Conservation (phyloP, 2,329 filamentous ascomycete species). For the Cercospora beticola region DNA sequence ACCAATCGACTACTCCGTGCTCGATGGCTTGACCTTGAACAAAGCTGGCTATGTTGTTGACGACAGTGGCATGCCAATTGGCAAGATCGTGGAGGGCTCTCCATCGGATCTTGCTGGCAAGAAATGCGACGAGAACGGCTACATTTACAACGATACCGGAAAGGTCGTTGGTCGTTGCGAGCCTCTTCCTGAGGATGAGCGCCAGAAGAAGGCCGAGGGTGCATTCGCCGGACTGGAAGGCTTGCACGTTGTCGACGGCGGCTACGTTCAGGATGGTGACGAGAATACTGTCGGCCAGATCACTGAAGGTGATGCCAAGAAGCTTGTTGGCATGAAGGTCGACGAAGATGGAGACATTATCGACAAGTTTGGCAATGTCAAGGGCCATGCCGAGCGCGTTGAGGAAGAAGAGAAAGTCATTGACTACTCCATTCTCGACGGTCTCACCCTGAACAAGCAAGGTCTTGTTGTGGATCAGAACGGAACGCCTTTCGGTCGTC, state of each 20-base stretch:
- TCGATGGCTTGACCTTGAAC: constrained; percentile 64
- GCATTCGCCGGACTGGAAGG: constrained; percentile 67
- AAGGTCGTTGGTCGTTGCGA: constrained; percentile 59
- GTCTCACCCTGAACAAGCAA: constrained; percentile 58
- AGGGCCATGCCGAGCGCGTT: constrained; percentile 60
- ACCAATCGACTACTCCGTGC: constrained; percentile 56
- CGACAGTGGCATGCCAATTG: constrained; percentile 55
- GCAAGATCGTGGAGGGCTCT: constrained; percentile 57
- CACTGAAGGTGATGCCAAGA: constrained; percentile 59
- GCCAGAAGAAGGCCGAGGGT: constrained; percentile 59
- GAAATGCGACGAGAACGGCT: constrained; percentile 56
- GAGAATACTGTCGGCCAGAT: constrained; percentile 63
- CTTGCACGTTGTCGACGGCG: constrained; percentile 66
- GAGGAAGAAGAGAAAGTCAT: constrained; percentile 42
- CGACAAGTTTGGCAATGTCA: constrained; percentile 61
- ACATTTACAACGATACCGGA: constrained; percentile 57
- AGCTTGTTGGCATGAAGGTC: constrained; percentile 58
- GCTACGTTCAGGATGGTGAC: constrained; percentile 73
- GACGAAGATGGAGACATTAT: constrained; percentile 64
- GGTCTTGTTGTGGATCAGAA: constrained; percentile 56
- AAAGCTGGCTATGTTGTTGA: constrained; percentile 61
- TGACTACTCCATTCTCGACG: constrained; percentile 56
- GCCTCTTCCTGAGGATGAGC: constrained; percentile 58
- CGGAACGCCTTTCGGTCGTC: constrained; percentile 56
- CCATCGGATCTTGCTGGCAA: constrained; percentile 57